Base-by-base conservation (phyloP, 148 eudicot genomes). In the Rhododendron simsii region DNA sequence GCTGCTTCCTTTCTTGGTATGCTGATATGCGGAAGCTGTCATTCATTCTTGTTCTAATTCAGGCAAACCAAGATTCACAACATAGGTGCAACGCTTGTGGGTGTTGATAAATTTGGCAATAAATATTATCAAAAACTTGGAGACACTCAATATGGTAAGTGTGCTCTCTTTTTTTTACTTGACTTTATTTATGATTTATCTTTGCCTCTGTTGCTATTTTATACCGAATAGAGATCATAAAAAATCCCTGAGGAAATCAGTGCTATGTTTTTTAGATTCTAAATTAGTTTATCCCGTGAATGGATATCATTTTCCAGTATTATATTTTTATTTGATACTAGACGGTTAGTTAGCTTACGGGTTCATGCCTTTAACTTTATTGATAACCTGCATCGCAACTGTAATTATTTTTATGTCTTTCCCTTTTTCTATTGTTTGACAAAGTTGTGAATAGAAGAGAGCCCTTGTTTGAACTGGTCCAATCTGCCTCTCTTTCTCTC, bases 21-120 rank as follows among this genome's bases (percentile, higher is more conserved):
- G 41, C 41, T 71, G 21, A 71, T 71, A 71, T 71, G 76, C 20
- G 7, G 41, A 71, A 59, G 59, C 59, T 85, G 48, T 82, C 2
- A 20, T 67, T 35, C 81, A 59, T 81, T 80, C 30, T 83, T 67
- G 53, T 84, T n/a, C 81, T 89, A 71, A 61, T 89, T 86, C 91
- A 96, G 99, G 95, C 99, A 96, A 91, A 96, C 99, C 82, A 96
- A 96, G 91, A 93, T 96, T 80, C 99, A 96, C 88, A 96, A 94
- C 79, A 92, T 96, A 51, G 99, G 99, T 23, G 99, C 94, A 85
- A 94, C 92, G n/a, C 85, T 96, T 83, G 96, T 94, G 85, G 99
- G 99, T 44, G 93, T 96, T 81, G 99, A 96, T 87, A 96, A 96
- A 86, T 95, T 92, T 86, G 99, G 99, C 47, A 96, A 96, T 78